Base-by-base conservation (phyloP, 805 yeast genomes). In the Hanseniaspora jakobsenii region DNA sequence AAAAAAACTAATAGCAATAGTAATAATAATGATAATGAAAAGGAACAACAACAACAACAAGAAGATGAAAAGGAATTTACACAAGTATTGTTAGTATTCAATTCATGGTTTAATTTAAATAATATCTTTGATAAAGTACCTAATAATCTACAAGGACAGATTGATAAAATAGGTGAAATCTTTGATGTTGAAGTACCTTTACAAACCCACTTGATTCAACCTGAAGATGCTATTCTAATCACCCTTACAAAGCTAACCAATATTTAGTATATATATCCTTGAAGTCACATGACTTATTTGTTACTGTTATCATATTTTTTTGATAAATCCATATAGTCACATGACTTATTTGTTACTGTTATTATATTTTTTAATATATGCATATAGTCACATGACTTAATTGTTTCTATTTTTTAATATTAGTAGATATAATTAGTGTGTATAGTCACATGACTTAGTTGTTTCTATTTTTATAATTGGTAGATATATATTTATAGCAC, bases 191-290 rank as follows among this genome's bases (percentile, higher is more conserved):
- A 69, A 45, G 39, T 75, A 19, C 46, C 46, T 2, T 12, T 42
- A 14, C 14, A 19, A 5, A 28, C 32, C n/a, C 46, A 42, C 13
- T 18, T 42, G 12, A 36, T 42, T 0, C 65, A 81, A 48, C 67
- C 79, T 1, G 94, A 83, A 54, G 95, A 85, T 58, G 80, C 78
- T 3, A 68, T 77, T 1, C 55, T 78, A 60, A 73, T 81, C 8
- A 70, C 78, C 0, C 58, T 80, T 36, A 59, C 84, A 0, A 61
- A 60, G 27, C 27, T 44, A 21, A 36, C 9, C 5, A 18, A 32
- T 21, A 10, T 6, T 28, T 16, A 17, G 12, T 35, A 34, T 34
- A 34, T 19, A 16, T 17, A 34, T 14, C 5, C 6, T 8, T n/a
- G 18, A 17, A 14, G n/a, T 8, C 6, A n/a, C 18, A 14, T 32